Evolutionary conservation across 129 eudicot species (phyloP), one percentile per base, ranked within the genome.

Genomic region (Flaveria robusta): DNA sequence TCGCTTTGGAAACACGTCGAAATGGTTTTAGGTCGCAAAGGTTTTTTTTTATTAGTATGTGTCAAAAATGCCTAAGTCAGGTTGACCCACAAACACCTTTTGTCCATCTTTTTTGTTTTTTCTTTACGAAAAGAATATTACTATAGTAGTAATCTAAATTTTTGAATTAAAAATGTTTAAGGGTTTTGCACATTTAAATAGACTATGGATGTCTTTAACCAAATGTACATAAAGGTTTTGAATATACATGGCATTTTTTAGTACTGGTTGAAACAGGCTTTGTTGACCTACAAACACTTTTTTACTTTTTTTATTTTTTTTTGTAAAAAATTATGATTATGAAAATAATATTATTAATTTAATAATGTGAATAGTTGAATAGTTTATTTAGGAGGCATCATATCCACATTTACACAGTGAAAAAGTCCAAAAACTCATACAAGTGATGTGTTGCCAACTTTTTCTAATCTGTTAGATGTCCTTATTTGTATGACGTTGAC

Each of bases 391-490:
- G 15, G 34, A 69, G 75, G 23, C 68, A 37, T 13, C 47, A 43
- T 45, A 18, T 77, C 26, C 69, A 24, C 77, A 18, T 70, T 64
- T 47, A 72, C 62, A 73, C 29, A 41, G 39, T 71, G 63, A 51
- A 54, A 73, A 73, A 55, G 74, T 74, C 79, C 50, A 80, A 80
- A 62, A 80, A 55, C 29, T 31, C 26, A 56, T 67, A 27, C 24
- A 74, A 12, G 23, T 78, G 29, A 23, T 12, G 43, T 79, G 54
- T 58, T 52, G 27, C 71, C 79, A 74, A 74, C 80, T 67, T 55
- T 37, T 68, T 54, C 5, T 63, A 76, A 46, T 76, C 69, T 83
- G 81, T 66, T 75, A 74, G 43, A 70, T 56, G 81, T 77, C 84
- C 27, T 37, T 67, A 49, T 80, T 74, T 80, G 65, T 34, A 74